Conservation (phyloP, 1,284 basidiomycete species). For the Retiboletus fuscus region DNA sequence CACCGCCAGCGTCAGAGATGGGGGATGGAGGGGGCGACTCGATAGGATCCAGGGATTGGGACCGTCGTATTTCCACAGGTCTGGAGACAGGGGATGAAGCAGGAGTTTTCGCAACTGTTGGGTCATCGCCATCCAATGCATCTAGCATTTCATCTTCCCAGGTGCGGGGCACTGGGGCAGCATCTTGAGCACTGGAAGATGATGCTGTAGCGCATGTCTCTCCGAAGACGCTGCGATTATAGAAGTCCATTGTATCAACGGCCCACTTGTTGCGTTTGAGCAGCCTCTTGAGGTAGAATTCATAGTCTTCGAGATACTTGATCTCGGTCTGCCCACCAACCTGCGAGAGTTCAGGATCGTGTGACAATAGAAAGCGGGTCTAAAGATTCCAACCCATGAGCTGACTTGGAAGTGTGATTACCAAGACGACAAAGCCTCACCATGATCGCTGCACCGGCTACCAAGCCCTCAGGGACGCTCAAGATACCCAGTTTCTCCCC, state of each 20-base stretch:
- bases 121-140: background rate
- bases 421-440: background rate
- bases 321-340: background rate
- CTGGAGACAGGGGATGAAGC: background rate
- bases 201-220: background rate
- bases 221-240: background rate
- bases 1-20: background rate
- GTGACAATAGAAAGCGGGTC: background rate
- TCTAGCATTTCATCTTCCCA: slow-evolving; percentile 7
- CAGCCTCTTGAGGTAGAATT: background rate
- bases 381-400: background rate
- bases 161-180: background rate
- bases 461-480: background rate
- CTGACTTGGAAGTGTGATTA: background rate
- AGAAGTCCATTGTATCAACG: background rate
- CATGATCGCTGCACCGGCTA: background rate
- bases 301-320: background rate
- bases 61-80: background rate
- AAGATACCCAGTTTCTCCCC: background rate
- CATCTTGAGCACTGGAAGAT: background rate
- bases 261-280: background rate
- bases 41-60: background rate
- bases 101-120: background rate
- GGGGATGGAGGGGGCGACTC: background rate
- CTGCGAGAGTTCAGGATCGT: background rate